These are phyloP conservation scores for Boletus rubescentipes DNA, from an alignment of 768 basidiomycete genomes.

Conservation along the genomic window DNA sequence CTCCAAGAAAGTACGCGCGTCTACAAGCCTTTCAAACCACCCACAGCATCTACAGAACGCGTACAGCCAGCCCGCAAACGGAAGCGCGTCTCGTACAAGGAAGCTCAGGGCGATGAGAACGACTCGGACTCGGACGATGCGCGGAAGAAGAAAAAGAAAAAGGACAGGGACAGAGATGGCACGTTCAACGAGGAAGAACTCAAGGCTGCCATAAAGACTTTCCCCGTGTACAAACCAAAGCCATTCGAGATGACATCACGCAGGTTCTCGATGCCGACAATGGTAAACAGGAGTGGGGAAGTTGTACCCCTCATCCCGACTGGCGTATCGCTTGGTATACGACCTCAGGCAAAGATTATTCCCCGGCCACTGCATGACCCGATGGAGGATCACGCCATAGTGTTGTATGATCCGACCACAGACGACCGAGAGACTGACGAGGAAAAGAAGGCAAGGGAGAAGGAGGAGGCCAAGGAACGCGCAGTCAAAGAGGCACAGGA, in stretches of 20 bases:
- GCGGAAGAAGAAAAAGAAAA: constrained; percentile 63
- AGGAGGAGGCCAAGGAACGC: constrained; percentile 66
- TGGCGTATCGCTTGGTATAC: constrained; percentile 79
- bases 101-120: constrained; percentile 54
- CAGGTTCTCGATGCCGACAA: constrained; percentile 82
- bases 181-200: constrained; percentile 63
- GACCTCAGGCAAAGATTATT: constrained; percentile 74
- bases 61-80: constrained; percentile 75
- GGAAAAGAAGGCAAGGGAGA: constrained; percentile 70
- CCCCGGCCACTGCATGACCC: constrained; percentile 96
- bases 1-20: constrained; percentile 71
- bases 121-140: constrained; percentile 54
- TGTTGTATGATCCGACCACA: constrained; percentile 94
- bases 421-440: constrained; percentile 91
- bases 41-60: constrained; percentile 51
- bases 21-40: constrained; percentile 81
- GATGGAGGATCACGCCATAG: constrained; percentile 97
- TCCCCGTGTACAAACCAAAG: constrained; percentile 80
- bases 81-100: constrained; percentile 87
- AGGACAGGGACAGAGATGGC: constrained; percentile 56
- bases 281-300: constrained; percentile 70
- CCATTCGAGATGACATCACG: constrained; percentile 61
- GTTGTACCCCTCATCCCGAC: constrained; percentile 55
- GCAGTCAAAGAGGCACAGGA: constrained; percentile 63
- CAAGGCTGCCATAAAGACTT: constrained; percentile 61